Percentiles rank a stretch among this genome's conserved stretches.
Conservation (phyloP, 2,329 filamentous ascomycete species). For the Nectriaceae sp. region DNA sequence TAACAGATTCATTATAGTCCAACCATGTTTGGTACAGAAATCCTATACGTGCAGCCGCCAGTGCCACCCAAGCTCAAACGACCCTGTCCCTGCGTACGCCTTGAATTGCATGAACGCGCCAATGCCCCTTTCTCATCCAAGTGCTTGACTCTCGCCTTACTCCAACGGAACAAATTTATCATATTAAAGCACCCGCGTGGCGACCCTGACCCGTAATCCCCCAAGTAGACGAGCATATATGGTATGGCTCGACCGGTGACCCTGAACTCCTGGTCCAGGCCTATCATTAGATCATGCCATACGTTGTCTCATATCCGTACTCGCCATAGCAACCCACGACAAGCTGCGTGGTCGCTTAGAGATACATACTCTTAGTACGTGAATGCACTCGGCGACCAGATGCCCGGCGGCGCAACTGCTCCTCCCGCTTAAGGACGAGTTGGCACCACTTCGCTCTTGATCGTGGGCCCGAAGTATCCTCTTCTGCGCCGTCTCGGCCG, state of each 20-base stretch:
- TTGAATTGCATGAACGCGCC: constrained; percentile 31
- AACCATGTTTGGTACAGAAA: constrained; percentile 24
- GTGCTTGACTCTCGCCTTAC: constrained; percentile 23
- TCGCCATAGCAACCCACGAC: constrained; percentile 9
- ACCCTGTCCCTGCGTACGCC: constrained; percentile 28
- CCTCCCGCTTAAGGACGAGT: constrained; percentile 64
- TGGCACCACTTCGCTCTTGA: constrained; percentile 66
- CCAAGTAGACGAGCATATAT: constrained; percentile 24
- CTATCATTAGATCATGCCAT: constrained; percentile 20
- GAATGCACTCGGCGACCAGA: constrained; percentile 56
- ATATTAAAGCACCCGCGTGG: constrained; percentile 25
- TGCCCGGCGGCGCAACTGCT: constrained; percentile 56
- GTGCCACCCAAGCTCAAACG: constrained; percentile 17
- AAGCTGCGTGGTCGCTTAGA: constrained; percentile 35
- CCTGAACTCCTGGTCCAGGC: constrained; percentile 31
- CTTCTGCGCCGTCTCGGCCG: constrained; percentile 55
- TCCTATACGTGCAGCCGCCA: constrained; percentile 22
- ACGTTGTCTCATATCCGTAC: constrained; percentile 21
- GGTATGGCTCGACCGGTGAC: constrained; percentile 22
- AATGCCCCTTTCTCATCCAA: constrained; percentile 23
- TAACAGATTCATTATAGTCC: constrained; percentile 27
- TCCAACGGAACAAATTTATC: constrained; percentile 22
- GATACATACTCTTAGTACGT: constrained; percentile 59
- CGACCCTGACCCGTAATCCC: constrained; percentile 15
- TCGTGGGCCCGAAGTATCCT: constrained; percentile 43